phyloP scores from a whole-genome alignment of 768 basidiomycete species.

The Rhizopogon vesiculosus region DNA sequence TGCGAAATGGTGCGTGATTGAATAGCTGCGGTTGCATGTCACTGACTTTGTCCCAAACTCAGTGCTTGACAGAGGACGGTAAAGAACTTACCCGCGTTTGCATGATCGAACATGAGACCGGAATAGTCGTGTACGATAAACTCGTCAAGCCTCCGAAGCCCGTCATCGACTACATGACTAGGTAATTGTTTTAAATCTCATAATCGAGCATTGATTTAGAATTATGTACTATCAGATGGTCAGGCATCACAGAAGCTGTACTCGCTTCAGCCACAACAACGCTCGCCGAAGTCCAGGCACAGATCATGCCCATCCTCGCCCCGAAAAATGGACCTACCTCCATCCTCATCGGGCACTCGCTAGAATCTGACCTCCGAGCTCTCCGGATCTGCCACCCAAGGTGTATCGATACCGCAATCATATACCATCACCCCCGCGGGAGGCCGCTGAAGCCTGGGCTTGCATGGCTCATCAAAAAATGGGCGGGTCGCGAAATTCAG shows the following conservation, averaged over 20 bases:
- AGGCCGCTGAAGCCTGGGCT: constrained; percentile 91
- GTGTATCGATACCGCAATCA: constrained; percentile 88
- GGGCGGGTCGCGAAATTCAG: constrained; percentile 90
- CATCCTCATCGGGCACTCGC: constrained; percentile 90
- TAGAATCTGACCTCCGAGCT: constrained; percentile 90
- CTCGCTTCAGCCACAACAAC: constrained; percentile 72
- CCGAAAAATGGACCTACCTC: constrained; percentile 48
- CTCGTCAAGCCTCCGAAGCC: constrained; percentile 86
- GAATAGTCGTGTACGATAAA: constrained; percentile 77
- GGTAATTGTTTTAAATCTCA: constrained; percentile 36
- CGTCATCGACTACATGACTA: constrained; percentile 88
- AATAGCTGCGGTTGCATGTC: neutral
- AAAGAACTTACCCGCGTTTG: constrained; percentile 86
- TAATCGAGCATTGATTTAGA: neutral
- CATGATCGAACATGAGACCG: constrained; percentile 71
- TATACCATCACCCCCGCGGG: constrained; percentile 91
- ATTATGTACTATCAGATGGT: constrained; percentile 54
- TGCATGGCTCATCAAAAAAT: constrained; percentile 95
- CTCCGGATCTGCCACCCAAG: constrained; percentile 82
- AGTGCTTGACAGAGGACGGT: constrained; percentile 90
- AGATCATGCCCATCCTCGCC: constrained; percentile 60
- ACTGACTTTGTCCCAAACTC: neutral
- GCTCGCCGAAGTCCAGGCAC: constrained; percentile 70
- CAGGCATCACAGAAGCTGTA: constrained; percentile 81
- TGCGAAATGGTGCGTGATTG: constrained; percentile 86